Conservation (phyloP, 345 rosid species). For the Aquilaria sinensis region DNA sequence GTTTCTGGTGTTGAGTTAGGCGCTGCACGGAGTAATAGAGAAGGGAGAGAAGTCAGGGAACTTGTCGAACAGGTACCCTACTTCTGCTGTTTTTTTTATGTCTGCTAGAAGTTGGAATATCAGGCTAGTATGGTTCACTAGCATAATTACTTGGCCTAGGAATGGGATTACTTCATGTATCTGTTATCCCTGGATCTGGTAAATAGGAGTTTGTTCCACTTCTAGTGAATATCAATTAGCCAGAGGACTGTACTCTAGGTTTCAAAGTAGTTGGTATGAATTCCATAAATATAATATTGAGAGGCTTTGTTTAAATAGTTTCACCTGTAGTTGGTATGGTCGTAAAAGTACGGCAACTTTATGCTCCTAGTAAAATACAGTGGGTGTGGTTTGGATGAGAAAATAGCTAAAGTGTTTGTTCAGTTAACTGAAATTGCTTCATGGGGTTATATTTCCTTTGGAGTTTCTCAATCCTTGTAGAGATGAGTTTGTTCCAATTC, state of each 20-base stretch:
- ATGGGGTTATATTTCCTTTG: neutral
- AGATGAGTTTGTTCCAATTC: too few relatives aligned
- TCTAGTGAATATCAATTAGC: too few relatives aligned
- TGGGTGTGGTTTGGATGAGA: neutral
- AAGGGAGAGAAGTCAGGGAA: conserved; percentile 82
- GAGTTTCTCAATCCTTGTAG: neutral
- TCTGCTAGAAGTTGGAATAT: neutral
- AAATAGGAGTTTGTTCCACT: neutral
- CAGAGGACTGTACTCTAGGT: too few relatives aligned
- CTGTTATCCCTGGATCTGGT: neutral
- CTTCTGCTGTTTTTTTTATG: neutral
- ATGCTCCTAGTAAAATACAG: neutral
- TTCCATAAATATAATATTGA: too few relatives aligned
- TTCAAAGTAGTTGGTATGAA: too few relatives aligned
- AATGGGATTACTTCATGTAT: neutral
- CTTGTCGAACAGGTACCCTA: conserved; percentile 80
- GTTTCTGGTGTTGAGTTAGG: conserved; percentile 98
- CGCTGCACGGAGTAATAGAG: conserved; percentile 85
- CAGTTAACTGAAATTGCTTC: neutral
- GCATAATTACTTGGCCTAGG: neutral
- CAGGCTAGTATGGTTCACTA: neutral
- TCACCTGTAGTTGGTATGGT: too few relatives aligned
- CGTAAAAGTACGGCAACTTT: too few relatives aligned
- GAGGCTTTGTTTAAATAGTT: too few relatives aligned
- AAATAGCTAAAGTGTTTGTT: neutral